Evolutionary conservation across 2,329 filamentous ascomycete genomes (phyloP), one percentile per base, ranked within the genome.

Genomic region (Penicillium sp.): DNA sequence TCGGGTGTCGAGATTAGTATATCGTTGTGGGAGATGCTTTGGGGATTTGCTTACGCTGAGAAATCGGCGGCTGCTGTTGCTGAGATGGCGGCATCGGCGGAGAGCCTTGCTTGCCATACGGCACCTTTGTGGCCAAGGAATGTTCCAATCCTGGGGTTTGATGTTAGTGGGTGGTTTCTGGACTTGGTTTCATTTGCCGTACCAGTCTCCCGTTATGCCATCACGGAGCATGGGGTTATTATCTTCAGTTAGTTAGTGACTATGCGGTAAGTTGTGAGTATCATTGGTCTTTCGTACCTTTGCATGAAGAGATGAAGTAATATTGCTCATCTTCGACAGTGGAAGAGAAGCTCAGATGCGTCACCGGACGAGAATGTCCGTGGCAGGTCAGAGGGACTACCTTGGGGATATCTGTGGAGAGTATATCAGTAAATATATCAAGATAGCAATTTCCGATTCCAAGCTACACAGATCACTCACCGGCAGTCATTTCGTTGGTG

Each of bases 41-140:
- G 15, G 21, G 31, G 16, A 7, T n/a, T 23, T 50, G 33, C 87
- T 70, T 81, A 92, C 89, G 91, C 91, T 56, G 91, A 94, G 74
- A 99, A 99, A 74, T 99, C 94, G 50, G 94, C 94, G 49, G 92
- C 95, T 46, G 91, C 94, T 34, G 95, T 97, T 10, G 92, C 94
- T 56, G 94, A 93, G 47, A 92, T 87, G 27, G 86, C 87, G 41
- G 92, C 91, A 77, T 97, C 92, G 21, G 90, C 87, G 52, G 92
- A 96, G 36, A 99, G 82, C 67, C 92, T 86, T 53, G 92, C 91
- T 78, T 97, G 92, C 92, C 94, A 99, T 59, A 97, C 93, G 38
- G 94, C 94, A 61, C 94, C 94, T 78, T 99, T 97, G 80, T 99
- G 94, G 40, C 94, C 94, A 68, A 99, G 88, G 73, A 97, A 97